Evolutionary conservation across 768 basidiomycete genomes (phyloP).

Genomic region (Suillus luteus): DNA sequence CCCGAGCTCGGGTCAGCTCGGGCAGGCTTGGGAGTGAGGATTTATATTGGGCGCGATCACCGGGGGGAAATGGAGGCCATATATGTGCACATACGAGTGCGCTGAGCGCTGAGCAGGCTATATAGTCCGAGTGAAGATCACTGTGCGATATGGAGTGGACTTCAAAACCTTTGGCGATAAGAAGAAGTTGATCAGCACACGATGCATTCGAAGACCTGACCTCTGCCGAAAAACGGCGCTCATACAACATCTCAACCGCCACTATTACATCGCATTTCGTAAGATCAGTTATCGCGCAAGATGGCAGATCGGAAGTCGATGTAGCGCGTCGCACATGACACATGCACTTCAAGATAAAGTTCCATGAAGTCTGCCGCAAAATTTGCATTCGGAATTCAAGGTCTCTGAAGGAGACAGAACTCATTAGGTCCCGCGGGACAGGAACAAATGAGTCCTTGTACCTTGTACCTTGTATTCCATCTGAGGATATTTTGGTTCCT

Average conservation of each 20-base stretch:
- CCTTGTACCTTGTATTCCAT: constrained; percentile 7
- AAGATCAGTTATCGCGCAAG: constrained; percentile 1
- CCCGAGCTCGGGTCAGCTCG: constrained; percentile 1
- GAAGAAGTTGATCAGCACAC: not conserved
- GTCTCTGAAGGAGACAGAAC: not conserved
- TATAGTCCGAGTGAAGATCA: not conserved
- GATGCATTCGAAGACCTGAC: not conserved
- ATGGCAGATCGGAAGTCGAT: constrained; percentile 6
- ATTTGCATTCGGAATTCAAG: constrained; percentile 1
- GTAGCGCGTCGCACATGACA: not conserved
- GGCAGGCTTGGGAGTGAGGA: not conserved
- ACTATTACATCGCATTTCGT: constrained; percentile 9
- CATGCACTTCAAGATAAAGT: not conserved
- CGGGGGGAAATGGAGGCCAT: not conserved
- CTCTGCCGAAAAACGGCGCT: not conserved
- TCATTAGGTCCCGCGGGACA: constrained; percentile 4
- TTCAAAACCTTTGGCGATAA: not conserved
- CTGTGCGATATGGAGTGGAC: not conserved
- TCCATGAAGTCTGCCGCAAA: not conserved
- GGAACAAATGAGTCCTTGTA: not conserved
- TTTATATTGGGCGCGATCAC: not conserved
- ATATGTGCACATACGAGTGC: not conserved
- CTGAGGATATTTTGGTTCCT: not conserved
- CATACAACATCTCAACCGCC: constrained; percentile 1
- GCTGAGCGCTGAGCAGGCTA: not conserved